Percentiles rank a stretch among this genome's conserved stretches.
Evolutionary conservation across 768 basidiomycete genomes (phyloP).

Genomic region (Phlebiopsis gigantea): DNA sequence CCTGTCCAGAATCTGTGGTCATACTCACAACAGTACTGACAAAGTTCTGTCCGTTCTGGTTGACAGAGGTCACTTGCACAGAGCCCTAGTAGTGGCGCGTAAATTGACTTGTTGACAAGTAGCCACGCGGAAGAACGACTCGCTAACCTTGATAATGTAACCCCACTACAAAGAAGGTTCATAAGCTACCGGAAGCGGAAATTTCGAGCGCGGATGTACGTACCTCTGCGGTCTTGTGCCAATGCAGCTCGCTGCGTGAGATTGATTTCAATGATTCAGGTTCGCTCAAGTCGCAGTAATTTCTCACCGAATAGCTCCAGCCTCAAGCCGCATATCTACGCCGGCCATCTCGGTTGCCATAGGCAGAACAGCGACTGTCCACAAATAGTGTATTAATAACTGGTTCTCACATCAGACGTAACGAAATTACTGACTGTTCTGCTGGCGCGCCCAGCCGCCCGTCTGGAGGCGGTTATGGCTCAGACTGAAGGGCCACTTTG

Average conservation of each 20-base stretch:
- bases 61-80: conserved; percentile 30
- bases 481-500: conserved; percentile 25
- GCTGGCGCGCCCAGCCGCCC: conserved; percentile 28
- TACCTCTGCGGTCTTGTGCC: conserved; percentile 23
- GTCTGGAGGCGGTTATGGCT: conserved; percentile 26
- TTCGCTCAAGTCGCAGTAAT: background rate
- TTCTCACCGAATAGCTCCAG: conserved; percentile 23
- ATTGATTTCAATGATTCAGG: background rate
- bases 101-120: conserved; percentile 2
- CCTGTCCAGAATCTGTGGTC: background rate
- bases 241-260: conserved; percentile 22
- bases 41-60: conserved; percentile 44
- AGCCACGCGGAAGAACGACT: background rate
- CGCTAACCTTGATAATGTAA: conserved; percentile 22
- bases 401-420: background rate
- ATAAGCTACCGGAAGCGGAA: background rate
- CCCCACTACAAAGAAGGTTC: conserved; percentile 18
- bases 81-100: conserved; percentile 5
- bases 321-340: conserved; percentile 27
- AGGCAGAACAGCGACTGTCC: conserved; percentile 19
- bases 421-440: conserved; percentile 17
- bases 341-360: conserved; percentile 20
- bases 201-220: background rate
- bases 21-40: conserved; percentile 40
- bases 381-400: background rate